Base-by-base conservation (phyloP, 805 yeast species). In the Dipodascus albidus region DNA sequence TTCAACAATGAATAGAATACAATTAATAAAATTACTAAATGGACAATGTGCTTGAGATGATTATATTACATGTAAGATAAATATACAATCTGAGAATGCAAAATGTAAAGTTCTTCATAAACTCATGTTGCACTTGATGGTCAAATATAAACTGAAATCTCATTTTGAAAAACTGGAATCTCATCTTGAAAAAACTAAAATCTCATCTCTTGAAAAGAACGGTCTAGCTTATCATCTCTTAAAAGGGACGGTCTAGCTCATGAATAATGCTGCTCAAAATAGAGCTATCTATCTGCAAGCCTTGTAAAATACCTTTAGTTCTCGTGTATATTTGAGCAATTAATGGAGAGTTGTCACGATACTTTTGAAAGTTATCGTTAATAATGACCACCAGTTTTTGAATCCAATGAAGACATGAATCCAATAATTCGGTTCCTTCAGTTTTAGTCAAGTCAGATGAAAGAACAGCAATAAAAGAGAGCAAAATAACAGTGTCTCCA, bases 401-500 rank as follows among this genome's bases (percentile, higher is more conserved):
- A 8, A 38, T 14, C 44, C 44, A 38, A 19, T 38, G 44, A 6
- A 38, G 20, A 14, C 44, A 38, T 6, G 17, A 11, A 38, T 38
- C 44, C 3, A 38, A 4, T 38, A 6, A 14, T 14, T 17, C 20
- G 6, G 44, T 11, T 8, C 20, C 44, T 38, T 38, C 20, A 38
- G 3, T 14, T n/a, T 38, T 38, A 17, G 44, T 17, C 20, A 38
- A 38, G 20, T 38, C 44, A 4, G 44, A 38, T 6, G 44, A 38
- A 4, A 38, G 44, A 4, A 38, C 20, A 14, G 44, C 44, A 38
- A 38, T 38, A 38, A 38, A 38, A 6, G 44, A 38, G 15, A 38
- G 44, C 44, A 38, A 38, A n/a, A 38, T 38, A 6, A 38, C 44
- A 6, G 44, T 38, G n/a, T 38, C 44, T n/a, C 44, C 44, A 38